Evolutionary conservation across 495 filamentous ascomycete genomes (phyloP), one percentile per base, ranked within the genome.

Genomic region (Thozetella sp.): DNA sequence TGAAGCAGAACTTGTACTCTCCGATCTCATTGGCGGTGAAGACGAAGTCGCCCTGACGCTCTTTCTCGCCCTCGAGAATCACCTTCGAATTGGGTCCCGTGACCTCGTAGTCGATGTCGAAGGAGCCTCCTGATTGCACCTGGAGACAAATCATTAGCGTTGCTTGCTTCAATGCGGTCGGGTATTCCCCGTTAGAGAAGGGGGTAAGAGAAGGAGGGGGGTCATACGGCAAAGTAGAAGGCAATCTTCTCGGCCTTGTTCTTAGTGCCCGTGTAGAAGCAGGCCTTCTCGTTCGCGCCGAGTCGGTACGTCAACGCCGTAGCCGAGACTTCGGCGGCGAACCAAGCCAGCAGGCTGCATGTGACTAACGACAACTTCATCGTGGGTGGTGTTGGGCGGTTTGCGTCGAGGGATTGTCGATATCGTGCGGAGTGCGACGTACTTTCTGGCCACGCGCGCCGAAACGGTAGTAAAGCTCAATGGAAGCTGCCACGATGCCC

Each of bases 261-360:
- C 54, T 95, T 85, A 34, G 93, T 88, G 57, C 83, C 77, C 34
- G 90, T 83, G 78, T 89, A 97, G 84, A 99, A 99, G 80, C 96
- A 99, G 63, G 93, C 90, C 73, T 90, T 90, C 82, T 98, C 96
- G 76, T 97, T 91, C 46, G 96, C 87, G 26, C 79, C 76, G 25
- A 99, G 86, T 76, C 93, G 91, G 82, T 97, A 98, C 15, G 96
- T 98, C 67, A 99, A 84, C 37, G 96, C 95, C 13, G 96, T 98
- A 24, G 91, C 91, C 51, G 89, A 85, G 27, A 86, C 81, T 22
- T 88, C 70, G 52, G 81, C 70, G 19, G 75, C 70, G 45, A 91
- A 64, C 59, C 74, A 86, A 76, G 87, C 89, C 76, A 93, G 67
- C 51, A 93, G 84, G 76, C 86, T 78, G 58, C 67, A 73, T 23